Conservation (phyloP, 78 protist genomes). For the Dictyostelium firmibasis region DNA sequence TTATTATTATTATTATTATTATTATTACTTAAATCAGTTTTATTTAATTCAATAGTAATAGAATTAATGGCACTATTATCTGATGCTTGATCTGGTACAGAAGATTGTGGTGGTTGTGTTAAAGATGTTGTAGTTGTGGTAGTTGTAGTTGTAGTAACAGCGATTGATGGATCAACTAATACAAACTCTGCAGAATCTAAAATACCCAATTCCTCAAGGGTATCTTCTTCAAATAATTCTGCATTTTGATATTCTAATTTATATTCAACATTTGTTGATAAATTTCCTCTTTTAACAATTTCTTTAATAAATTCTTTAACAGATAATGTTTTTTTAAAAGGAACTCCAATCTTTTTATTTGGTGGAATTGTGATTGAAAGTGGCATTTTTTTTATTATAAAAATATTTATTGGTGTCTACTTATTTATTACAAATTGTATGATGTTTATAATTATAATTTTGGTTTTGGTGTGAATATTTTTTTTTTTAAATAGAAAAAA, state of each 20-base stretch:
- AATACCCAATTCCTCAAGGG: constrained; percentile 21
- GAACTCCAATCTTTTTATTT: constrained; percentile 40
- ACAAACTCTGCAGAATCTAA: not conserved
- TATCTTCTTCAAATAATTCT: constrained; percentile 22
- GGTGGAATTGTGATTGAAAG: not conserved
- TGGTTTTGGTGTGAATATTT: too few species aligned
- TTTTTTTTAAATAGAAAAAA: not conserved
- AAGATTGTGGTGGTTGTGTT: not conserved
- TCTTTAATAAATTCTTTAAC: constrained; percentile 19
- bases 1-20: constrained; percentile 8
- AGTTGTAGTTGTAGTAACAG: not conserved
- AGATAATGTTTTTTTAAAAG: not conserved
- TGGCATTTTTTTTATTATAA: constrained; percentile 10
- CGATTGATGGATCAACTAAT: not conserved
- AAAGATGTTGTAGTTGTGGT: not conserved
- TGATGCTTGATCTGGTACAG: not conserved
- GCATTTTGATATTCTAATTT: not conserved
- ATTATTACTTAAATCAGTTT: not conserved
- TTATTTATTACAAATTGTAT: not conserved
- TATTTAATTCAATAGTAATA: too few species aligned
- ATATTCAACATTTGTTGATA: not conserved
- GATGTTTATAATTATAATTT: too few species aligned
- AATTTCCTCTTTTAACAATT: constrained; percentile 27
- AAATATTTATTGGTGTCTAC: not conserved
- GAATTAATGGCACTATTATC: not conserved